Evolutionary conservation across 164 flowering plant genomes (phyloP).

Genomic region (Protea cynaroides): DNA sequence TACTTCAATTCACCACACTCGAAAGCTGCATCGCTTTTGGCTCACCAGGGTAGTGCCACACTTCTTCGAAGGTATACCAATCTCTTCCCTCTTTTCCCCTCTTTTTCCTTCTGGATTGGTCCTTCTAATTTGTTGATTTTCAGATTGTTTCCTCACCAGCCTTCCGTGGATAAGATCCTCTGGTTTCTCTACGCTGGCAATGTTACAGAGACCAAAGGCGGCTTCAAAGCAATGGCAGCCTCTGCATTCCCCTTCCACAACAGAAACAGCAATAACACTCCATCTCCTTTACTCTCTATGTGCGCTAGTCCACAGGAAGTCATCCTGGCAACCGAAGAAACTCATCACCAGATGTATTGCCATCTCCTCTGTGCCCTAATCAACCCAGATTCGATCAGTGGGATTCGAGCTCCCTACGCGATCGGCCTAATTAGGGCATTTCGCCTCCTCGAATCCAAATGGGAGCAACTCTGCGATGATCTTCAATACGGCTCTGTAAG

Average conservation of each 20-base stretch:
- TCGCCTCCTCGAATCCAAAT: conserved; percentile 31
- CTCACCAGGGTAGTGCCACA: conserved; percentile 28
- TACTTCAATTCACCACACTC: conserved; percentile 33
- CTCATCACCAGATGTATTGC: conserved; percentile 43
- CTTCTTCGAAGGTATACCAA: conserved; percentile 24
- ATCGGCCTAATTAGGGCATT: conserved; percentile 32
- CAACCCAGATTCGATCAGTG: conserved; percentile 22
- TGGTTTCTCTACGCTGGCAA: conserved; percentile 35
- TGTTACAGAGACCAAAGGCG: conserved; percentile 32
- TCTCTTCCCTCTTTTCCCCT: neutral
- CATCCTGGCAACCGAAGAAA: conserved; percentile 30
- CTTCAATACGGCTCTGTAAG: conserved; percentile 30
- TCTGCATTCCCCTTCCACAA: conserved; percentile 31
- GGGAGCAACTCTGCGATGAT: conserved; percentile 42
- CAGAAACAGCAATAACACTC: conserved; percentile 2
- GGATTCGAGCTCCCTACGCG: conserved; percentile 39
- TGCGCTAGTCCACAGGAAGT: conserved; percentile 35
- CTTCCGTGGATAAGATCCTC: conserved; percentile 23
- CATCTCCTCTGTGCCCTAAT: conserved; percentile 50
- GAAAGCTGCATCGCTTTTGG: conserved; percentile 24
- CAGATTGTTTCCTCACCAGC: conserved; percentile 36
- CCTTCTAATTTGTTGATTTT: conserved; percentile 1
- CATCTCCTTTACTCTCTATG: conserved; percentile 12
- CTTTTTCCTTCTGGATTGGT: no score
- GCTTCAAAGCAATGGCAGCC: conserved; percentile 42